Evolutionary conservation across 257 asterid species (phyloP).

Genomic region (Petrea volubilis): DNA sequence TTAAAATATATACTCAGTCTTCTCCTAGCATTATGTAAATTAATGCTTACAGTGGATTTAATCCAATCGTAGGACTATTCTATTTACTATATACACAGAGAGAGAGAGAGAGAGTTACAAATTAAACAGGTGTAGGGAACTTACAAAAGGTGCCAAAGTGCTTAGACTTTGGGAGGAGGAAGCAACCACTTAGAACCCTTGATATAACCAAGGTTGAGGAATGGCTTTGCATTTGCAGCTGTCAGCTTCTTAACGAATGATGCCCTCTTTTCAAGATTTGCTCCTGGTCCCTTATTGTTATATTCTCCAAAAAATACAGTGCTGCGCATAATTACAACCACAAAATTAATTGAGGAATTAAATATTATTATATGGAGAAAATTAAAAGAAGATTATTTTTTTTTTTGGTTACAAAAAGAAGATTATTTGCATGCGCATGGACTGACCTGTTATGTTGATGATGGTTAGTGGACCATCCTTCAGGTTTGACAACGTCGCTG

Average conservation of each 20-base stretch:
- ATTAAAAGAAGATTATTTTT: background rate
- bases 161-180: constrained; percentile 42
- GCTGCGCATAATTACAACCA: too few relatives aligned
- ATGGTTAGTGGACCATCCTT: constrained; percentile 52
- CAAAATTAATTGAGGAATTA: too few relatives aligned
- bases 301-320: constrained; percentile 64
- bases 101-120: too few relatives aligned
- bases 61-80: too few relatives aligned
- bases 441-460: constrained; percentile 42
- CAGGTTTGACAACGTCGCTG: constrained; percentile 45
- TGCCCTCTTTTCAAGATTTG: constrained; percentile 29
- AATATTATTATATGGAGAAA: too few relatives aligned
- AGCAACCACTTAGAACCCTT: constrained; percentile 70
- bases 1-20: too few relatives aligned
- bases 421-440: background rate
- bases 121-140: too few relatives aligned
- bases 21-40: too few relatives aligned
- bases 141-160: too few relatives aligned
- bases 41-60: too few relatives aligned
- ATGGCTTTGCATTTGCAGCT: constrained; percentile 36
- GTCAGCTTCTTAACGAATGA: constrained; percentile 43
- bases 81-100: too few relatives aligned
- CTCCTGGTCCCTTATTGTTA: constrained; percentile 50
- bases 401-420: too few relatives aligned
- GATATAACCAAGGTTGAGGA: constrained; percentile 47